Evolutionary conservation across 192 early-diverging fungal genomes (phyloP).

Genomic region (Powellomyces hirtus): DNA sequence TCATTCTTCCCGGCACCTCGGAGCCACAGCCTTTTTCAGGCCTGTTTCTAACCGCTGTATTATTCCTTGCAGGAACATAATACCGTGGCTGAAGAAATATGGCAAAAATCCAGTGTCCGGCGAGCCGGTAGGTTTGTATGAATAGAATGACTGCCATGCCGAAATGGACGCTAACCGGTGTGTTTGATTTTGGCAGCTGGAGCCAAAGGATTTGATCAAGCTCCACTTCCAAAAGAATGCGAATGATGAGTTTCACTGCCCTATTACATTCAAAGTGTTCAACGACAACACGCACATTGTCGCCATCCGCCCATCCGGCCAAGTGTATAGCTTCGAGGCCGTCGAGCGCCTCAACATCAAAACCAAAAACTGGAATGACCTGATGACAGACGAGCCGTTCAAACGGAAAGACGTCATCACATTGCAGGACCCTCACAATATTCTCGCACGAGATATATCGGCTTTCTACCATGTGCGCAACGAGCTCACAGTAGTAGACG

Average conservation of each 20-base stretch:
- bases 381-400: slow-evolving; percentile 86
- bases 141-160: too few relatives aligned
- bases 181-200: slow-evolving; percentile 46
- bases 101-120: slow-evolving; percentile 85
- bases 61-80: slow-evolving; percentile 58
- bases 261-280: slow-evolving; percentile 88
- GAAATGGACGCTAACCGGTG: too few relatives aligned
- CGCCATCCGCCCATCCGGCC: slow-evolving; percentile 77
- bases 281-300: slow-evolving; percentile 78
- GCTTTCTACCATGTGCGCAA: slow-evolving; percentile 77
- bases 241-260: slow-evolving; percentile 80
- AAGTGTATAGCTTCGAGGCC: slow-evolving; percentile 85
- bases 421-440: slow-evolving; percentile 80
- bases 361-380: slow-evolving; percentile 79
- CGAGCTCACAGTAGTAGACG: slow-evolving; percentile 57
- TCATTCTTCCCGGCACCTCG: too few relatives aligned
- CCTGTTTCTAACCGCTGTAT: background rate
- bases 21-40: too few relatives aligned
- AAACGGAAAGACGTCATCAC: slow-evolving; percentile 85
- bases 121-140: slow-evolving; percentile 8
- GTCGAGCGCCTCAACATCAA: slow-evolving; percentile 85
- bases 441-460: slow-evolving; percentile 61
- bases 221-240: slow-evolving; percentile 83
- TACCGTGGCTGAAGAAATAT: slow-evolving; percentile 71
- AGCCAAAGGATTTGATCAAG: slow-evolving; percentile 67